These are phyloP conservation scores for Raffaelea arxii DNA, from an alignment of 2,329 filamentous ascomycete genomes.

Conservation along the genomic window DNA sequence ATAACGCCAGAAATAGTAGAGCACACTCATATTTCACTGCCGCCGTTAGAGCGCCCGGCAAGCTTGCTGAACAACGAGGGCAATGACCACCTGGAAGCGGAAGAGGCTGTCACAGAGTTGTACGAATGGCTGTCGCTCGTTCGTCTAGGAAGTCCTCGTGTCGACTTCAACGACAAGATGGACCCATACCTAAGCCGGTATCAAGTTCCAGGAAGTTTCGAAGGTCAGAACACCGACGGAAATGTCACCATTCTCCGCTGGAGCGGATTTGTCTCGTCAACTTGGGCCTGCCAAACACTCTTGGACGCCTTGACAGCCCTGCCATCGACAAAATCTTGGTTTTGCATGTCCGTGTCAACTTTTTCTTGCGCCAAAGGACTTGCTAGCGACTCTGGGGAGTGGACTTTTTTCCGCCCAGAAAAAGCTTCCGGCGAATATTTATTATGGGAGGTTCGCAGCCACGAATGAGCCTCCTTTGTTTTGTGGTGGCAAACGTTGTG, in stretches of 20 bases:
- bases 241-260: conserved; percentile 44
- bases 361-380: conserved; percentile 37
- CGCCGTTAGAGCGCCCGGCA: conserved; percentile 22
- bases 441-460: conserved; percentile 47
- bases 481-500: too few species aligned
- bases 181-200: conserved; percentile 65
- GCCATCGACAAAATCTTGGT: conserved; percentile 40
- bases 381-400: conserved; percentile 35
- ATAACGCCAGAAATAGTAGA: conserved; percentile 22
- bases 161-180: conserved; percentile 46
- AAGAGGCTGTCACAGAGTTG: conserved; percentile 52
- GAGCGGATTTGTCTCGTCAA: conserved; percentile 46
- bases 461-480: conserved; percentile 37
- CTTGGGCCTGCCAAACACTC: conserved; percentile 40
- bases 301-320: conserved; percentile 32
- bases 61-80: conserved; percentile 22
- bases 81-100: conserved; percentile 40
- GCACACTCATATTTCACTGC: conserved; percentile 19
- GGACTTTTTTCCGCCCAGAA: conserved; percentile 43
- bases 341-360: conserved; percentile 42
- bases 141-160: conserved; percentile 53
- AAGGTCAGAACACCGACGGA: not conserved
- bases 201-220: conserved; percentile 33
- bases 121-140: conserved; percentile 71
- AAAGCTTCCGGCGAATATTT: conserved; percentile 42